Base-by-base conservation (phyloP, 208 protist species). In the Balamuthia mandrillaris region DNA sequence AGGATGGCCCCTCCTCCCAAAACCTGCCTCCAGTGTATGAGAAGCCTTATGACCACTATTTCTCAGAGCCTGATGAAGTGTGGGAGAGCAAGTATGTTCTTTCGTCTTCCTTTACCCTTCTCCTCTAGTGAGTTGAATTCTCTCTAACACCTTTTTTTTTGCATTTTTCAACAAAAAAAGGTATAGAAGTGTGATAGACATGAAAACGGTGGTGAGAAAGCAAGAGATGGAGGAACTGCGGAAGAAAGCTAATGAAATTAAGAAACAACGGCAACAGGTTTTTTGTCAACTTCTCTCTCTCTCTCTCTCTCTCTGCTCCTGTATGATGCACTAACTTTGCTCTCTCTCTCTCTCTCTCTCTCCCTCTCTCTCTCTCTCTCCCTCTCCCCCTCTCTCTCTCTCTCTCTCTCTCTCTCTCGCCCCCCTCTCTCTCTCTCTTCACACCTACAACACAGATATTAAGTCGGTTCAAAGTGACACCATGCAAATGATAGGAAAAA, bases 21-120 rank as follows among this genome's bases (percentile, higher is more conserved):
- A 60, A 29, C 39, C 51, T 65, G 54, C 58, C 58, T 29, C 39
- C 63, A 21, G 12, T 63, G 27, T 81, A 81, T 37, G 74, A 81
- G 51, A 60, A 42, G 74, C 74, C 74, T 37, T 81, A 81, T 37
- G 74, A 81, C 51, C 74, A 81, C 74, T 81, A 81, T 52, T 81
- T 81, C 33, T 81, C 51, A 29, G 74, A 81, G 18, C 74, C 74
- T 27, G 74, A 81, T 37, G 74, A 63, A 7, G 21, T 81, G 24
- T 81, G 74, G 74, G 74, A 81, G 44, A 45, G 63, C 24, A 81
- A 81, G 74, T 81, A 41, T 52, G 3, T 9, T 29, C 1, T 29
- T 29, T n/a, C 27, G 21, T 52, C 16, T 29, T 5, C 10, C 21
- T 60, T 29, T 6, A 61, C 4, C 16, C 5, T 39, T 7, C 18